A percentile compares a stretch with the other conserved stretches of the same genome.
These are phyloP conservation scores for Massariosphaeria phaeospora DNA, from an alignment of 495 filamentous ascomycete species.

Conservation along the genomic window DNA sequence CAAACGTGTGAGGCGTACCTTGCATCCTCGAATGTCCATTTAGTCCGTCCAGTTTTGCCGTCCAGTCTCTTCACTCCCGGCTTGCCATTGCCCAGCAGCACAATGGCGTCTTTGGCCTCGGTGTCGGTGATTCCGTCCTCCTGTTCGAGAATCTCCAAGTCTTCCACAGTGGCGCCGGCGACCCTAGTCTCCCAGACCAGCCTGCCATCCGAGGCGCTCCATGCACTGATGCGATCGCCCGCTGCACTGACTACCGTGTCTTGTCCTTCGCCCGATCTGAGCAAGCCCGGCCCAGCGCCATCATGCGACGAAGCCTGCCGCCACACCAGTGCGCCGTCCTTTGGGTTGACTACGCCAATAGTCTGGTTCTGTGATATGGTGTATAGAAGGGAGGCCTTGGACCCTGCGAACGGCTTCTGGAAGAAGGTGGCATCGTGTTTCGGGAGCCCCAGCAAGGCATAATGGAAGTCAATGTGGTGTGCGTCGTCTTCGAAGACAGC, in stretches of 20 bases:
- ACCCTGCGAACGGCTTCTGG: slow-evolving; percentile 72
- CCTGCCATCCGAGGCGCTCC: slow-evolving; percentile 77
- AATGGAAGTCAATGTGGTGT: slow-evolving; percentile 87
- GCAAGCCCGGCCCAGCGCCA: slow-evolving; percentile 44
- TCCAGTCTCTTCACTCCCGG: slow-evolving; percentile 61
- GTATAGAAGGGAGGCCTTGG: slow-evolving; percentile 85
- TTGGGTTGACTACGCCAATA: slow-evolving; percentile 84
- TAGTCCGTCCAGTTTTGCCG: slow-evolving; percentile 63
- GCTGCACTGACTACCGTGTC: slow-evolving; percentile 67
- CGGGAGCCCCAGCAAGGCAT: slow-evolving; percentile 78
- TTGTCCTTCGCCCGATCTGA: slow-evolving; percentile 69
- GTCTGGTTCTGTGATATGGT: slow-evolving; percentile 77
- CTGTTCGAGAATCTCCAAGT: slow-evolving; percentile 75
- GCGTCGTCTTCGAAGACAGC: slow-evolving; percentile 90
- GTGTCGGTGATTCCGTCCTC: slow-evolving; percentile 48
- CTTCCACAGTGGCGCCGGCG: slow-evolving; percentile 54
- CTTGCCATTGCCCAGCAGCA: slow-evolving; percentile 56
- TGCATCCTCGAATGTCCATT: slow-evolving; percentile 69
- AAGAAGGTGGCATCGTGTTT: slow-evolving; percentile 85
- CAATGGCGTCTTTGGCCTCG: slow-evolving; percentile 63
- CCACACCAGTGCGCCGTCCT: slow-evolving; percentile 80
- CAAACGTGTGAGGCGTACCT: slow-evolving; percentile 42
- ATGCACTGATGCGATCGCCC: slow-evolving; percentile 64
- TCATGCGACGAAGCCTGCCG: slow-evolving; percentile 59
- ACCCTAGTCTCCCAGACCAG: slow-evolving; percentile 66